These are phyloP conservation scores for Pseudocercospora cruenta DNA, from an alignment of 2,329 filamentous ascomycete species.

Conservation along the genomic window DNA sequence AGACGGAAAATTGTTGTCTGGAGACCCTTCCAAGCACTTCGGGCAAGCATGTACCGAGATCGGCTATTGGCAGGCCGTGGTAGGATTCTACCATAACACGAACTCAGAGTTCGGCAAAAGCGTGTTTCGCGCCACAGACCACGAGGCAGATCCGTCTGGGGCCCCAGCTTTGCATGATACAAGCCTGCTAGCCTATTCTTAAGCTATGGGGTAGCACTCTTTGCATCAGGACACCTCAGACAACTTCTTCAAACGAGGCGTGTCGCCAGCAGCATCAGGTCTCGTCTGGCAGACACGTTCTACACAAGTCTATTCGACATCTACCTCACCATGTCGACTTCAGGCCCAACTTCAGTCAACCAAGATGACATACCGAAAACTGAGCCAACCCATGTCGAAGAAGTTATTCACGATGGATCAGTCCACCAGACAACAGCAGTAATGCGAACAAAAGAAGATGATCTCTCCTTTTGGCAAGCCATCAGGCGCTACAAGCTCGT, in stretches of 20 bases:
- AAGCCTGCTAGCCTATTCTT: conserved; percentile 1
- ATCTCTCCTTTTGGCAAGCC: conserved; percentile 46
- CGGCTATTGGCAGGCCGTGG: not conserved
- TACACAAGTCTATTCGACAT: no score
- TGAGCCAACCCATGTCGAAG: not conserved
- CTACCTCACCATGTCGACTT: not conserved
- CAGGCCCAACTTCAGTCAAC: not conserved
- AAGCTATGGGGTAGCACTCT: not conserved
- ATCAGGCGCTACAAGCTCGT: conserved; percentile 43
- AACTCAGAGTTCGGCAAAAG: not conserved
- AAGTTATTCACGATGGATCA: not conserved
- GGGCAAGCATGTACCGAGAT: not conserved
- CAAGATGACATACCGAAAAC: not conserved
- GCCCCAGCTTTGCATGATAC: not conserved
- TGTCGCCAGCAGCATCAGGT: no score
- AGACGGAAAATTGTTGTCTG: not conserved
- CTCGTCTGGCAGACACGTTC: not conserved
- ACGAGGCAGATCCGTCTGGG: conserved; percentile 1
- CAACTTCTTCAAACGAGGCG: not conserved
- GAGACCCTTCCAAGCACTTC: not conserved
- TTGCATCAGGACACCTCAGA: not conserved
- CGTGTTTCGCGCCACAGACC: not conserved
- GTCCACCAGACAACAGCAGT: not conserved
- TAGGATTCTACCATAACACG: not conserved
- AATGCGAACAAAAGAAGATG: conserved; percentile 33